Conservation (phyloP, 2,329 filamentous ascomycete species). For the Pseudocercospora eumusae region DNA sequence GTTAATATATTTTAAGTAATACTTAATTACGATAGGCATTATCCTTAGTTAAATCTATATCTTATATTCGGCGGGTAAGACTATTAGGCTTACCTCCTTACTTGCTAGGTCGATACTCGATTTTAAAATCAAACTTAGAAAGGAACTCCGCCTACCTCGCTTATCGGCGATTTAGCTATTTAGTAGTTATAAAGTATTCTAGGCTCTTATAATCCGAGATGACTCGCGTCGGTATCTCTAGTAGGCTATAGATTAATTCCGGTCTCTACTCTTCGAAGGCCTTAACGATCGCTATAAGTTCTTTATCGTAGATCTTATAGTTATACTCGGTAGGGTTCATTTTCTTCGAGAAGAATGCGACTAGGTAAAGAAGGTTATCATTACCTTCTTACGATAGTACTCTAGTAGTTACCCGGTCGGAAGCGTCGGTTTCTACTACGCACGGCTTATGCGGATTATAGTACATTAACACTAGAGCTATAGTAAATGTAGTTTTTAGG, state of each 20-base stretch:
- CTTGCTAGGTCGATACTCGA: background rate
- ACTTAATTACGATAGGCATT: background rate
- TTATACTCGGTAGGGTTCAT: no score
- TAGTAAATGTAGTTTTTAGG: background rate
- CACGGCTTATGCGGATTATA: background rate
- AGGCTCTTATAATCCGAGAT: no score
- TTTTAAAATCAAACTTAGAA: constrained; percentile 27
- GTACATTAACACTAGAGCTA: background rate
- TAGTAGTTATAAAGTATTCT: no score
- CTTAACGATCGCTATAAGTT: constrained; percentile 20
- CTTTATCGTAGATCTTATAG: no score
- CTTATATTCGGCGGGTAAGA: background rate
- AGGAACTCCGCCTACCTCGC: no score
- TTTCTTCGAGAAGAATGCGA: constrained; percentile 35
- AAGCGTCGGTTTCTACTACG: constrained; percentile 8
- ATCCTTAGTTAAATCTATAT: background rate
- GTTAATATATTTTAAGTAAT: no score
- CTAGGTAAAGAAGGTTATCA: constrained; percentile 7
- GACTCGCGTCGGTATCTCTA: no score
- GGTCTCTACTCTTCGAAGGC: no score
- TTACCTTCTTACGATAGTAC: background rate
- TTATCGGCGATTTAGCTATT: no score
- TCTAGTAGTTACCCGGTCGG: background rate
- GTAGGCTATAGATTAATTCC: constrained; percentile 24
- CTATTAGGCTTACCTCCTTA: constrained; percentile 19